A percentile compares a stretch with the other conserved stretches of the same genome.
Conservation (phyloP, 352 stramenopile species). For the Phytopythium boreale region DNA sequence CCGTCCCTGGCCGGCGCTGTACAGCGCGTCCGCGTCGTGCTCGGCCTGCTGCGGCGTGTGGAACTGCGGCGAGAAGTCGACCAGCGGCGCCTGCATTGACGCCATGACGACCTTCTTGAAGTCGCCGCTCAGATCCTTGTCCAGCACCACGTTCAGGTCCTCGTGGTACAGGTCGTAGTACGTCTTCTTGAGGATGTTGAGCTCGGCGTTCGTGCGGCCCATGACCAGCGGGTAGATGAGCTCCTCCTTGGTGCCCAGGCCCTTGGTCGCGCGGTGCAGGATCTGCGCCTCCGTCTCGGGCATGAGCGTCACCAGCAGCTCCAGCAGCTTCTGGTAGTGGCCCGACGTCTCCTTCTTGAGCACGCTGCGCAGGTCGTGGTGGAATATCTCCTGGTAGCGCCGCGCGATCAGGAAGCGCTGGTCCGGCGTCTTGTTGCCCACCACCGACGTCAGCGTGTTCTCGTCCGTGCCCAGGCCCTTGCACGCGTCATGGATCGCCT, state of each 20-base stretch:
- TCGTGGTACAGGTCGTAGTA: constrained; percentile 63
- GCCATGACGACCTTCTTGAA: constrained; percentile 73
- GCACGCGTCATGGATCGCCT: constrained; percentile 64
- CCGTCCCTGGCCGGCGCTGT: constrained; percentile 66
- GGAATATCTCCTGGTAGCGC: constrained; percentile 65
- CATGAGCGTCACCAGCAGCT: constrained; percentile 47
- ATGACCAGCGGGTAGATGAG: constrained; percentile 67
- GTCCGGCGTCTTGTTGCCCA: constrained; percentile 58
- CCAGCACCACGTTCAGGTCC: constrained; percentile 54
- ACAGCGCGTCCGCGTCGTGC: constrained; percentile 52
- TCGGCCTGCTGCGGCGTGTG: constrained; percentile 64
- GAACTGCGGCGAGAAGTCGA: constrained; percentile 47
- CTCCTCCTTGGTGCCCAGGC: constrained; percentile 62
- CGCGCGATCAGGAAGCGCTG: constrained; percentile 62
- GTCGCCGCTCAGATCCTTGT: constrained; percentile 64
- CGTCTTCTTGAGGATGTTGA: constrained; percentile 79
- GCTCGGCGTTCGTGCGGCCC: constrained; percentile 64
- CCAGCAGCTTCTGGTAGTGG: constrained; percentile 61
- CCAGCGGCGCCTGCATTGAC: constrained; percentile 52
- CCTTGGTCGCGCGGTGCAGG: constrained; percentile 63
- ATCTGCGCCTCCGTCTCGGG: constrained; percentile 66
- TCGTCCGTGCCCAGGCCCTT: constrained; percentile 69
- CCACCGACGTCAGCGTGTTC: constrained; percentile 31
- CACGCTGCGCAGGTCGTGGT: constrained; percentile 47
- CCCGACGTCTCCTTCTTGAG: constrained; percentile 65